phyloP scores from a whole-genome alignment of 495 filamentous ascomycete genomes.

The Penicillium flavigenum region DNA sequence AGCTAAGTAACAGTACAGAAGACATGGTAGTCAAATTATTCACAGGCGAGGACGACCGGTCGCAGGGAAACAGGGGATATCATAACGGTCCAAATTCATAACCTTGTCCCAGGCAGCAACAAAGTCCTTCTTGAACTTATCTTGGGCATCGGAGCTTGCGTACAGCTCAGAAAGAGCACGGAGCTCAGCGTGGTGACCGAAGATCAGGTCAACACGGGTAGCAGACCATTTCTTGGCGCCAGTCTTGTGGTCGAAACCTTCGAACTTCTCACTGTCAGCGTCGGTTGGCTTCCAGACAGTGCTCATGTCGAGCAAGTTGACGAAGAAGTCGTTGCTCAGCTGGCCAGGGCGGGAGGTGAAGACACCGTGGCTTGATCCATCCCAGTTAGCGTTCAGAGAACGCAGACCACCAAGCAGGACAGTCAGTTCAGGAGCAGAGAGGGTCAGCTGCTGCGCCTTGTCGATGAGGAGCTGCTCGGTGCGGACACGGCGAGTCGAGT shows the following conservation, averaged over 20 bases:
- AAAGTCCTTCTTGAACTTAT: slow-evolving; percentile 69
- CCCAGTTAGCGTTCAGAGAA: slow-evolving; percentile 62
- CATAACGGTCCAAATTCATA: slow-evolving; percentile 67
- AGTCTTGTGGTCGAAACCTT: slow-evolving; percentile 65
- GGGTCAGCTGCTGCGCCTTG: slow-evolving; percentile 63
- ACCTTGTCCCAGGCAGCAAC: slow-evolving; percentile 70
- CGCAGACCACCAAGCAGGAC: slow-evolving; percentile 68
- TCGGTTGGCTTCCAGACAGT: slow-evolving; percentile 59
- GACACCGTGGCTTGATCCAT: slow-evolving; percentile 60
- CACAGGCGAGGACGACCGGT: slow-evolving; percentile 29
- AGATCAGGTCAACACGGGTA: slow-evolving; percentile 65
- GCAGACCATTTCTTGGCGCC: slow-evolving; percentile 66
- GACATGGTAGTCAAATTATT: slow-evolving; percentile 9
- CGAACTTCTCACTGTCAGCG: slow-evolving; percentile 51
- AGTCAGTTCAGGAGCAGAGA: slow-evolving; percentile 65
- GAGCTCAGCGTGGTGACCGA: slow-evolving; percentile 69
- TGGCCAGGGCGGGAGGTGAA: slow-evolving; percentile 62
- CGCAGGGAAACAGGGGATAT: slow-evolving; percentile 36
- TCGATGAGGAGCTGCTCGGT: slow-evolving; percentile 68
- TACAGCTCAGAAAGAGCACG: slow-evolving; percentile 69
- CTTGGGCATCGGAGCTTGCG: slow-evolving; percentile 50
- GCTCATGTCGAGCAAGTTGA: slow-evolving; percentile 66
- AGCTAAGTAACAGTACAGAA: slow-evolving; percentile 4
- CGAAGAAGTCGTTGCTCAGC: slow-evolving; percentile 74
- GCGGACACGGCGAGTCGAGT: slow-evolving; percentile 53